These are phyloP conservation scores for Coniochaeta prunicola DNA, from an alignment of 2,329 filamentous ascomycete species.

Conservation along the genomic window DNA sequence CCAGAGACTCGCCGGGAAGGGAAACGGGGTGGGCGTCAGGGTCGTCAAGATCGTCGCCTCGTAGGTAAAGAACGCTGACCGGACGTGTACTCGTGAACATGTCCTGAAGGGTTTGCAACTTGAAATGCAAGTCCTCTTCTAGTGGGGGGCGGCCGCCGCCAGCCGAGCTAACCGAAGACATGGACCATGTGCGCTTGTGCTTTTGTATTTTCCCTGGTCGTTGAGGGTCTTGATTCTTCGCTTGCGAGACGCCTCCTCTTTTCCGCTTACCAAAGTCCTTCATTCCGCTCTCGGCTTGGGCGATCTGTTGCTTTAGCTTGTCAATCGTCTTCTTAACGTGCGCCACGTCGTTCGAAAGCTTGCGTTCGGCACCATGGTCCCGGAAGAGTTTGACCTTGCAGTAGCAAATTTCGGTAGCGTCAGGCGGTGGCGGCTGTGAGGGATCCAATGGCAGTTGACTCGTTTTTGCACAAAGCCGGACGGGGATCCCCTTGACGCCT, in stretches of 20 bases:
- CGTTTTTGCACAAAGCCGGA: slow-evolving; percentile 88
- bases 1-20: slow-evolving; percentile 59
- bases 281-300: slow-evolving; percentile 63
- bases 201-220: slow-evolving; percentile 78
- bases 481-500: slow-evolving; percentile 94
- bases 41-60: slow-evolving; percentile 71
- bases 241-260: slow-evolving; percentile 36
- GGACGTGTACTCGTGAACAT: slow-evolving; percentile 84
- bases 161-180: slow-evolving; percentile 69
- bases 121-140: slow-evolving; percentile 72
- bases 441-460: slow-evolving; percentile 52
- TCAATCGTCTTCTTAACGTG: slow-evolving; percentile 97
- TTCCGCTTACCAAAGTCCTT: slow-evolving; percentile 63
- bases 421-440: slow-evolving; percentile 37
- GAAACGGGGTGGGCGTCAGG: slow-evolving; percentile 72
- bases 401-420: slow-evolving; percentile 69
- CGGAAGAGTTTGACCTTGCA: slow-evolving; percentile 97
- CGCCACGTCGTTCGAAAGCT: slow-evolving; percentile 87
- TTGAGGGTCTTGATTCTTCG: slow-evolving; percentile 41
- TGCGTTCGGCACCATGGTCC: slow-evolving; percentile 91
- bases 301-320: slow-evolving; percentile 89
- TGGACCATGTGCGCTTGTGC: slow-evolving; percentile 92
- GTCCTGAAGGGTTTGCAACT: slow-evolving; percentile 71
- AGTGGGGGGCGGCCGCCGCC: slow-evolving; percentile 41
- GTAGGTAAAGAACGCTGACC: slow-evolving; percentile 69